Conservation (phyloP, 2,329 filamentous ascomycete genomes). For the Pyrenophora teres region DNA sequence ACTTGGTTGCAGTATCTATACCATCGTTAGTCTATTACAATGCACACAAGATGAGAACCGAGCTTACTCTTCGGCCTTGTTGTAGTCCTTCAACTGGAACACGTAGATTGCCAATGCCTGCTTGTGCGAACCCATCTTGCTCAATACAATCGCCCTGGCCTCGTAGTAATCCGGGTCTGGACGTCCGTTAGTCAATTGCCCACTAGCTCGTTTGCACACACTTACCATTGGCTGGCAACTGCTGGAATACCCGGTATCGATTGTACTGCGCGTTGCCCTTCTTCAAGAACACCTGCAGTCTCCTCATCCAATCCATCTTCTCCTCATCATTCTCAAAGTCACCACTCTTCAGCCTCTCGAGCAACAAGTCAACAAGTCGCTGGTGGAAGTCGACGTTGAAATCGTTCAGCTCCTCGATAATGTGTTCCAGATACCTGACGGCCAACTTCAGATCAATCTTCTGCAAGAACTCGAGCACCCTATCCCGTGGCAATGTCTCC, state of each 20-base stretch:
- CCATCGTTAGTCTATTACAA: slow-evolving; percentile 53
- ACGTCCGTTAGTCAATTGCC: slow-evolving; percentile 3
- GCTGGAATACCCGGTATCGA: slow-evolving; percentile 72
- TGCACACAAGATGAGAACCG: too few relatives aligned
- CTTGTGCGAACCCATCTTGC: slow-evolving; percentile 93
- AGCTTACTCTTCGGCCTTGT: slow-evolving; percentile 84
- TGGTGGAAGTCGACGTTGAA: slow-evolving; percentile 86
- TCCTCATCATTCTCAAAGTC: slow-evolving; percentile 43
- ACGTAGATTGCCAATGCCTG: slow-evolving; percentile 98
- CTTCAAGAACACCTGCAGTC: slow-evolving; percentile 75
- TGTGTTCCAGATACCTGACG: slow-evolving; percentile 83
- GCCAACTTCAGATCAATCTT: slow-evolving; percentile 73
- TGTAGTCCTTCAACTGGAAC: slow-evolving; percentile 85
- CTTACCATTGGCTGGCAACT: slow-evolving; percentile 79
- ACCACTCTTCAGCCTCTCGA: slow-evolving; percentile 57
- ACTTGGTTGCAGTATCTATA: slow-evolving; percentile 77
- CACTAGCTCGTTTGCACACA: slow-evolving; percentile 6
- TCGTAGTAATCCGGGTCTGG: slow-evolving; percentile 85
- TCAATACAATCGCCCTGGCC: slow-evolving; percentile 84
- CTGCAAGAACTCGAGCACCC: slow-evolving; percentile 74
- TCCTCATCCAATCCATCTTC: slow-evolving; percentile 59
- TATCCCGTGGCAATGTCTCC: slow-evolving; percentile 79
- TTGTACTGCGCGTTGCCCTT: slow-evolving; percentile 77
- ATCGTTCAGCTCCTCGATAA: slow-evolving; percentile 86
- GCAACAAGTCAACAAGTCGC: slow-evolving; percentile 73